Base-by-base conservation (phyloP, 1,139 yeast species). In the Candida tunisiensis region DNA sequence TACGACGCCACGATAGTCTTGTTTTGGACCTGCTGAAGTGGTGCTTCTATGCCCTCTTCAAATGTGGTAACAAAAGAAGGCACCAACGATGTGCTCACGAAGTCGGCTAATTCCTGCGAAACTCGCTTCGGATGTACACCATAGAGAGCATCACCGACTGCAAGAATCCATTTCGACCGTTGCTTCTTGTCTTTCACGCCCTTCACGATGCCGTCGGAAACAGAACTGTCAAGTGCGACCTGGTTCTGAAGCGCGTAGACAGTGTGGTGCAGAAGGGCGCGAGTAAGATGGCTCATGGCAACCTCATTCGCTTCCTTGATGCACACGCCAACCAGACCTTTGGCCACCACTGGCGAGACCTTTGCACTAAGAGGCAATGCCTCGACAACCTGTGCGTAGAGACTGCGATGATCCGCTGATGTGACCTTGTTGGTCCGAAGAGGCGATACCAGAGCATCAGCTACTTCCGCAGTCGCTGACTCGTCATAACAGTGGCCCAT, bases 271-370 rank as follows among this genome's bases (percentile, higher is more conserved):
- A 68, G 56, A 30, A 69, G 62, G 0, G 74, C 22, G 7, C 11
- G 14, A 8, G 22, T 8, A 7, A 20, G 13, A 3, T 58, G 53
- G 3, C 53, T 36, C 28, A 80, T 58, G 1, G 79, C 69, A 2
- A 38, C 23, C 45, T 83, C 95, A 41, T 80, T 80, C 29, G 69
- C 67, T 43, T 83, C 95, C 42, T 79, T 83, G 1, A 64, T 38
- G 8, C 74, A 55, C 10, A 69, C 49, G 2, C 75, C 62, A 3
- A 60, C 34, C 21, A 79, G 43, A 0, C 52, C 57, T 3, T 51
- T 40, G 2, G 67, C 47, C 9, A 74, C 48, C 19, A 53, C 54
- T 3, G 39, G 34, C 1, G 62, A 51, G 10, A 52, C n/a, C n/a
- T n/a, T n/a, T n/a, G n/a, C n/a, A n/a, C n/a, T n/a, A n/a, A n/a